Evolutionary conservation across 352 stramenopile species (phyloP).

Genomic region (Peronospora farinosa): DNA sequence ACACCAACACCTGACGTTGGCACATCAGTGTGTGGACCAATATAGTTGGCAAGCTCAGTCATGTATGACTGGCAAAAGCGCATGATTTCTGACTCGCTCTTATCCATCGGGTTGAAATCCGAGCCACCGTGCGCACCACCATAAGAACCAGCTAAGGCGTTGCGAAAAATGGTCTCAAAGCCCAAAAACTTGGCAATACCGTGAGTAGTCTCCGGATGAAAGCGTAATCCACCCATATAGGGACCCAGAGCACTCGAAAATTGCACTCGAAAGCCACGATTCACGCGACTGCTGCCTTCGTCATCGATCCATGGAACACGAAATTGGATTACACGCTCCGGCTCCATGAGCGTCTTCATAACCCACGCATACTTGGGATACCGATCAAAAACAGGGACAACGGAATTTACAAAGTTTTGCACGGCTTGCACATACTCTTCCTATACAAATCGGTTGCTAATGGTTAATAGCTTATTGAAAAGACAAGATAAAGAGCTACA

Average conservation of each 20-base stretch:
- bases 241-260: constrained; percentile 89
- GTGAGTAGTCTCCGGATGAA: constrained; percentile 89
- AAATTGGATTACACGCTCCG: constrained; percentile 93
- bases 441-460: constrained; percentile 6
- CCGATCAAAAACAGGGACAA: constrained; percentile 80
- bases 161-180: constrained; percentile 95
- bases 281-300: constrained; percentile 90
- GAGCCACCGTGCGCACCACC: constrained; percentile 85
- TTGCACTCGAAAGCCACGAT: constrained; percentile 96
- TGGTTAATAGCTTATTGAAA: constrained; percentile 10
- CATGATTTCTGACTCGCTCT: constrained; percentile 96
- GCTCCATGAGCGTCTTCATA: constrained; percentile 93
- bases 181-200: constrained; percentile 87
- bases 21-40: constrained; percentile 93
- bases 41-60: constrained; percentile 97
- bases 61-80: constrained; percentile 98
- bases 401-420: constrained; percentile 72
- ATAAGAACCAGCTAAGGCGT: constrained; percentile 85
- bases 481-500: constrained; percentile 11
- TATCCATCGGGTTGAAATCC: constrained; percentile 97
- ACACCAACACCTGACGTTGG: constrained; percentile 93
- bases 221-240: constrained; percentile 95
- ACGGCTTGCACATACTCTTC: constrained; percentile 64
- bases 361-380: constrained; percentile 88
- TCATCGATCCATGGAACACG: constrained; percentile 97